Conservation (phyloP, 805 yeast genomes). For the Yarrowia bubula region DNA sequence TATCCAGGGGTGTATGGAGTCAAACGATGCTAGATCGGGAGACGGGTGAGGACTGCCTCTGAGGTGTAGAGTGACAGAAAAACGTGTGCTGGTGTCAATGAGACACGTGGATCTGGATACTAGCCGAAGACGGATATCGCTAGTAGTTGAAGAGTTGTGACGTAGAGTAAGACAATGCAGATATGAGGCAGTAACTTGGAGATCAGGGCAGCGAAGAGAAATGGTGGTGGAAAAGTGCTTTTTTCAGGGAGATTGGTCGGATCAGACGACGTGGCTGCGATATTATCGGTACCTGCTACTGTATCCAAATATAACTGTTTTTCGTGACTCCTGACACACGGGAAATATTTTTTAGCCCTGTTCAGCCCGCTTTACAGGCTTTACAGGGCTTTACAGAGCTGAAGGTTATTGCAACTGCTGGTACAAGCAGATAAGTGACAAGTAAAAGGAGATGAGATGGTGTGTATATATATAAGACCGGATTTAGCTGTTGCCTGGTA, state of each 20-base stretch:
- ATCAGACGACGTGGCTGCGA: no score
- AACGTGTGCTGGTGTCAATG: background rate
- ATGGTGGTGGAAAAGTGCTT: background rate
- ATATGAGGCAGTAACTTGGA: background rate
- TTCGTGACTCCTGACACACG: background rate
- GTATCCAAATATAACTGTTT: background rate
- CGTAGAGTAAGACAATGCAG: background rate
- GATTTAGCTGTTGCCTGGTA: no score
- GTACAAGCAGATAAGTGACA: no score
- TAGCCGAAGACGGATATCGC: no score
- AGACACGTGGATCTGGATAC: background rate
- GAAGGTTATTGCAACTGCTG: background rate
- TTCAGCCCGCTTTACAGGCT: background rate
- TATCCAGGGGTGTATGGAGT: slow-evolving; percentile 12
- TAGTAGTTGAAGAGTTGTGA: background rate
- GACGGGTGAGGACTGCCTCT: background rate
- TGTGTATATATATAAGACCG: no score
- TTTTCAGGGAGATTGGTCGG: no score
- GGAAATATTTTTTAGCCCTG: background rate
- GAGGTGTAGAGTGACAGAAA: background rate
- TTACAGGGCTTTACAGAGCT: background rate
- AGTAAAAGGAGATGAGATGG: no score
- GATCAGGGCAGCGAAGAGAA: background rate
- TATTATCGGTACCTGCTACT: no score
- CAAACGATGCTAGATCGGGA: background rate